Percentiles rank a stretch among this genome's conserved stretches.
phyloP scores from a whole-genome alignment of 2,329 filamentous ascomycete genomes.

The Xylaria sp. region DNA sequence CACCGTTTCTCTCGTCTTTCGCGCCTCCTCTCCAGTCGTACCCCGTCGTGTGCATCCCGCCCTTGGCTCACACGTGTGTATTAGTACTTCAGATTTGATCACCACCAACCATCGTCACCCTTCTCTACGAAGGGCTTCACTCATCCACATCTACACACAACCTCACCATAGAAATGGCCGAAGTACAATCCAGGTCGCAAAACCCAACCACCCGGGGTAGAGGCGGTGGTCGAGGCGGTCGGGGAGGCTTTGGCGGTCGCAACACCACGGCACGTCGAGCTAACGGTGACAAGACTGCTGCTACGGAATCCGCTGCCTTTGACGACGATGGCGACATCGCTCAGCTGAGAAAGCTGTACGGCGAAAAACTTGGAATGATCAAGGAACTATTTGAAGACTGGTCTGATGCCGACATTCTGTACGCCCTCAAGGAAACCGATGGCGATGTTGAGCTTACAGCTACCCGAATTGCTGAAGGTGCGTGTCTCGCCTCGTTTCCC shows the following conservation, averaged over 20 bases:
- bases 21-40: constrained; percentile 9
- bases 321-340: constrained; percentile 90
- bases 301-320: constrained; percentile 66
- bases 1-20: constrained; percentile 4
- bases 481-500: constrained; percentile 39
- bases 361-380: constrained; percentile 80
- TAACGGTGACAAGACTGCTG: constrained; percentile 77
- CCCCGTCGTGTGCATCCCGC: constrained; percentile 32
- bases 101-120: constrained; percentile 39
- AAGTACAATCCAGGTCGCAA: constrained; percentile 82
- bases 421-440: constrained; percentile 88
- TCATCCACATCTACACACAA: constrained; percentile 47
- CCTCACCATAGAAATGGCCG: constrained; percentile 80
- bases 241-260: constrained; percentile 77
- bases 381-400: constrained; percentile 95
- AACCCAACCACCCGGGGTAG: constrained; percentile 83
- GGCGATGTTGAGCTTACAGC: constrained; percentile 81
- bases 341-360: constrained; percentile 91
- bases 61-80: constrained; percentile 34
- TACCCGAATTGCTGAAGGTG: constrained; percentile 84
- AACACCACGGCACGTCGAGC: constrained; percentile 64
- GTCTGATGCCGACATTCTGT: constrained; percentile 94
- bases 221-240: constrained; percentile 87
- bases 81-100: constrained; percentile 47
- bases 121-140: constrained; percentile 49